Conservation (phyloP, 805 yeast genomes). For the Barnettozyma wickerhamii region DNA sequence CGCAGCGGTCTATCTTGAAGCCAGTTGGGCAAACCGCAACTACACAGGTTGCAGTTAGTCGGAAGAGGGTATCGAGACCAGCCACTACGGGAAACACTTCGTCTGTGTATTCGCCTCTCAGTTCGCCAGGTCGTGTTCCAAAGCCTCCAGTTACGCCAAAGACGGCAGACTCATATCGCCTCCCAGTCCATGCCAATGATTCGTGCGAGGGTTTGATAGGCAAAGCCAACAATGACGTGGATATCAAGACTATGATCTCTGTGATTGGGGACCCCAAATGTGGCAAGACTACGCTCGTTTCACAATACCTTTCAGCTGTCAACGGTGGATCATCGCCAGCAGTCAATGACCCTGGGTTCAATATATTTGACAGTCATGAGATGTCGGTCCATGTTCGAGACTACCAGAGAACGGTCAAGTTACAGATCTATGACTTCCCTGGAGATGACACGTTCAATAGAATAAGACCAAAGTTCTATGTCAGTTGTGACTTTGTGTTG, state of each 20-base stretch:
- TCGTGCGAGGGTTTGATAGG: no score
- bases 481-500: constrained; percentile 33
- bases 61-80: not conserved
- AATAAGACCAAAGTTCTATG: constrained; percentile 39
- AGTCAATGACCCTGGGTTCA: constrained; percentile 7
- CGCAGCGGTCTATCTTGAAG: not conserved
- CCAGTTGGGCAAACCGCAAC: not conserved
- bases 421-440: constrained; percentile 39
- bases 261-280: constrained; percentile 26
- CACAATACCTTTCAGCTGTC: constrained; percentile 12
- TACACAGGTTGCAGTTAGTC: not conserved
- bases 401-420: constrained; percentile 25
- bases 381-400: constrained; percentile 13
- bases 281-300: constrained; percentile 25
- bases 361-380: constrained; percentile 22
- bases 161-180: not conserved
- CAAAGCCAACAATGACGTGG: not conserved
- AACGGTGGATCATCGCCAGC: constrained; percentile 3
- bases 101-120: no score
- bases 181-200: no score
- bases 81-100: no score
- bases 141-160: not conserved
- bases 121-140: no score
- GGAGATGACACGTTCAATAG: constrained; percentile 36
- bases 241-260: constrained; percentile 11